Evolutionary conservation across 495 filamentous ascomycete genomes (phyloP), one percentile per base, ranked within the genome.

Genomic region (Ascobolus immersus): DNA sequence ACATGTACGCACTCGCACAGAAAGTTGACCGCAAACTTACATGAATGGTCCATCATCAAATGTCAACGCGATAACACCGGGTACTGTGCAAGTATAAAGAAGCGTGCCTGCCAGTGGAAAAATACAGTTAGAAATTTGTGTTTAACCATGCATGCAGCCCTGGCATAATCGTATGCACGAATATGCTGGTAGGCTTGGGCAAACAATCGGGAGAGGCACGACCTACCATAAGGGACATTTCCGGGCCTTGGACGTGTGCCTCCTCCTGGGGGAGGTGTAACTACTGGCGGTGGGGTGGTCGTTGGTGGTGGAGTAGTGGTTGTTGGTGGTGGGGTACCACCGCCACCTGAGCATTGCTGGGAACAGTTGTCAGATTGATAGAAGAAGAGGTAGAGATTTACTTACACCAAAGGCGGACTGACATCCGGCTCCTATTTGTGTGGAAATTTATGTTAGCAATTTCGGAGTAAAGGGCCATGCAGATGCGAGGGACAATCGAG

Each of bases 41-140:
- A 45, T 40, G 20, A 43, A 39, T 10, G 47, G 47, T 15, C 47
- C 47, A 17, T 50, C 47, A 17, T 50, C 47, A 34, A 43, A 50
- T 17, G 47, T 50, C 17, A 78, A 49, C 24, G 73, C 73, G 36
- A 77, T 54, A 10, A 59, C 61, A 25, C 63, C 61, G 1, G 54
- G 51, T 4, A 52, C 47, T 6, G 43, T 55, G 48, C 71, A 76
- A 21, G 52, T 52, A 20, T 54, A 57, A 36, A 76, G 65, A 10
- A 56, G 51, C 6, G 45, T 37, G 4, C 52, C 57, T 32, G 21
- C n/a, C 17, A 2, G 4, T 32, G 6, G 21, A 19, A 8, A 8
- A 5, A 5, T 17, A n/a, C 13, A 32, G 10, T 5, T 19, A n/a
- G 6, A 8, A 31, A 10, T 0, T n/a, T 32, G 17, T 31, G 11